A percentile compares a stretch with the other conserved stretches of the same genome.
These are phyloP conservation scores for Helianthus tuberosus DNA, from an alignment of 129 eudicot species.

Conservation along the genomic window DNA sequence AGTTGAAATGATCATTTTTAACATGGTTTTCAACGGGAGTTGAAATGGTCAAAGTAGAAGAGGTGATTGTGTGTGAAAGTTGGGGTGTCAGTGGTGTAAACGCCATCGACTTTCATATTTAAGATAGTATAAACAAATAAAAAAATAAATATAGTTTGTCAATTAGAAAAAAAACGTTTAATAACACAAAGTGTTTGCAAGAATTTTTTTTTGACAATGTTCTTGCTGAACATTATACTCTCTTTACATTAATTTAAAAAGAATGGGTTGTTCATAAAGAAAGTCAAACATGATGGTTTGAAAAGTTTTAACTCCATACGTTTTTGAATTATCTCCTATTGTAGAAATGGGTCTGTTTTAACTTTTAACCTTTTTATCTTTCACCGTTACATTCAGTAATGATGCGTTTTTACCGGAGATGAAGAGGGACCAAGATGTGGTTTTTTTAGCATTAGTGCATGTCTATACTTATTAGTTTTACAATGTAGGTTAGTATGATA, in stretches of 20 bases:
- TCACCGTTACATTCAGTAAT: slow-evolving; percentile 36
- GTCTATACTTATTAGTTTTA: slow-evolving; percentile 14
- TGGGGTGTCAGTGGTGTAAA: no score
- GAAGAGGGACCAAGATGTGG: slow-evolving; percentile 7
- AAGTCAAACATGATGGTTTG: not conserved
- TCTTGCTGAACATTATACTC: no score
- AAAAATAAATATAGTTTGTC: no score
- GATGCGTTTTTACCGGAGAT: slow-evolving; percentile 2
- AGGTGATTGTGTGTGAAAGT: no score
- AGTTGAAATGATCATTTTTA: slow-evolving; percentile 1
- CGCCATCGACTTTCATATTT: no score
- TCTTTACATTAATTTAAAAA: not conserved
- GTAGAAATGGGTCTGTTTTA: not conserved
- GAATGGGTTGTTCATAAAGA: not conserved
- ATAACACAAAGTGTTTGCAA: no score
- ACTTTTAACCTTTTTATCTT: slow-evolving; percentile 4
- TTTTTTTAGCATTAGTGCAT: slow-evolving; percentile 7
- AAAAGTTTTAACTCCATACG: not conserved
- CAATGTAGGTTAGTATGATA: slow-evolving; percentile 19
- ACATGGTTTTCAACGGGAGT: no score
- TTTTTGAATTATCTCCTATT: not conserved
- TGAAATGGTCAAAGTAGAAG: no score
- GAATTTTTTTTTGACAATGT: no score
- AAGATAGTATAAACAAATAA: no score
- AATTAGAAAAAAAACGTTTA: no score